Percentiles rank a stretch among this genome's conserved stretches.
Conservation (phyloP, 2,329 filamentous ascomycete genomes). For the Colletotrichum sp. region DNA sequence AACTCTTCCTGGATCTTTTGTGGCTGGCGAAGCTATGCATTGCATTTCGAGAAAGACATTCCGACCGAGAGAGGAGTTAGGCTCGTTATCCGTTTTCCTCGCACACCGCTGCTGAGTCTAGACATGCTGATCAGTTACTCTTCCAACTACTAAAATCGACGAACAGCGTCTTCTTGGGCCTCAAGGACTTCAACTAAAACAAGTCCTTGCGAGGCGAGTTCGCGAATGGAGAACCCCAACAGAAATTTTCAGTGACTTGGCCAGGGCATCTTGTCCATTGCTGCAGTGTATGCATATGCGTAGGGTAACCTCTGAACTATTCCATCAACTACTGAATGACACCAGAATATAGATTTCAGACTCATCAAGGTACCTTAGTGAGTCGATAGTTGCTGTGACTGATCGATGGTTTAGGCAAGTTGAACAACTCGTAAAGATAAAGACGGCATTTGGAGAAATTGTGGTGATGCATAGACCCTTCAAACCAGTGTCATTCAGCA, state of each 20-base stretch:
- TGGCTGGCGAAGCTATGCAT: not conserved
- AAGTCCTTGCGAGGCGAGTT: not conserved
- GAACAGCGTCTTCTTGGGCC: not conserved
- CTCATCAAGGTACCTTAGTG: too few species aligned
- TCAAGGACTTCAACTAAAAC: not conserved
- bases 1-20: not conserved
- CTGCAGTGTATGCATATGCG: not conserved
- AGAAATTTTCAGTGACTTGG: not conserved
- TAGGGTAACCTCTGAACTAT: not conserved
- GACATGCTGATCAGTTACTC: not conserved
- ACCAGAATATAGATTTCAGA: not conserved
- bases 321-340: not conserved
- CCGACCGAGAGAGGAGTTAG: not conserved
- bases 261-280: accelerated
- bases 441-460: not conserved
- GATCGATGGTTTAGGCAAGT: not conserved
- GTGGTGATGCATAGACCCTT: not conserved
- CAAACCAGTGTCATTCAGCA: not conserved
- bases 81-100: not conserved
- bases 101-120: not conserved
- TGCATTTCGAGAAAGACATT: not conserved
- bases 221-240: not conserved
- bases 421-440: not conserved
- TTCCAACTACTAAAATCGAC: not conserved
- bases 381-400: not conserved